Evolutionary conservation across 23 red algal species (phyloP), one percentile per base, ranked within the genome.

Genomic region (Gracilaria caudata): DNA sequence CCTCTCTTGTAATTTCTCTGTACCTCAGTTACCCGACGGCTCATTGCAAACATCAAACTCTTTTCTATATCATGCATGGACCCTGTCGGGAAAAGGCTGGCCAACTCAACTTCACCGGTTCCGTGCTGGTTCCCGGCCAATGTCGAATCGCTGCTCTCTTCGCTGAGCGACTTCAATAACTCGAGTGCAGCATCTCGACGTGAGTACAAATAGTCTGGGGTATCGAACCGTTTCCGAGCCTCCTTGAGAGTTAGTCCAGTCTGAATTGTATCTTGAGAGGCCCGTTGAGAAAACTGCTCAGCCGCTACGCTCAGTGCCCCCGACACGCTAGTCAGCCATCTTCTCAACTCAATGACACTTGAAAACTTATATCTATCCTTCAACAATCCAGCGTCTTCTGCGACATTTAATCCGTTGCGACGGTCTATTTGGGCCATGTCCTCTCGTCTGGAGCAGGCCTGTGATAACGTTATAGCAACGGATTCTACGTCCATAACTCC

Each of bases 391-490:
- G 57, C 57, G 57, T 61, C 5, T 61, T 4, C 19, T 20, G 57
- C 57, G 19, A 61, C 57, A 61, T 61, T 61, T 4, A 61, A 6
- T 20, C 57, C 57, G 5, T 61, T 61, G 7, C 57, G 57, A 61
- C 57, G 57, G 26, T 61, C 57, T 61, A 61, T 61, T 29, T 61
- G 57, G 57, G 57, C 57, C 57, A 61, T 61, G 57, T 61, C 57
- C 57, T 61, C 57, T 20, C 57, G 57, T 61, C 16, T 61, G 20
- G 57, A 61, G 57, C 57, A 61, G 19, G 57, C 57, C 57, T 61
- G 57, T 29, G 19, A 61, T 61, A 61, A 61, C 57, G 57, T 25
- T 29, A 61, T n/a, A 20, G 57, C 19, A 61, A 61, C 26, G 16
- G 57, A 6, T 61, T 61, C 57, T 4, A 61, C 16, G 26, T 61